phyloP scores from a whole-genome alignment of 306 rosid species.

The Inga laurina region DNA sequence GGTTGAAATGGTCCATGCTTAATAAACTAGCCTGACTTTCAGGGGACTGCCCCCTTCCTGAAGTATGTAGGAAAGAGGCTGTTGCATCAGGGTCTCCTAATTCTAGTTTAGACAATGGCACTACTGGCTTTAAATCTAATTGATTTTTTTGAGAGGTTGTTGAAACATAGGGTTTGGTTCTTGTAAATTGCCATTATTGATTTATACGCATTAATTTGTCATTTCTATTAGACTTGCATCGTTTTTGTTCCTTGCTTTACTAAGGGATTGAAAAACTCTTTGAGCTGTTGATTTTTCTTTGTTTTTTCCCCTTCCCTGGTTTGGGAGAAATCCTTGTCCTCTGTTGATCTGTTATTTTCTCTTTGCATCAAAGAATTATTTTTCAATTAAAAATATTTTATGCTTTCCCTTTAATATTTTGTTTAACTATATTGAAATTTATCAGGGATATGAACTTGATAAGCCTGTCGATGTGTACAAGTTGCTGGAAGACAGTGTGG shows the following conservation, averaged over 20 bases:
- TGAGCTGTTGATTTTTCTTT: neutral
- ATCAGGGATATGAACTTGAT: slow-evolving; percentile 61
- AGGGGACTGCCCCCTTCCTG: neutral
- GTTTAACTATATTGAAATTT: slow-evolving; percentile 18
- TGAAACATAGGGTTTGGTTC: neutral
- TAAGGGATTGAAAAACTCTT: neutral
- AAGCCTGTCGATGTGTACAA: slow-evolving; percentile 61
- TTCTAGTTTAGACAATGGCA: neutral
- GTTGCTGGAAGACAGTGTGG: slow-evolving; percentile 52
- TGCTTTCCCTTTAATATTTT: neutral
- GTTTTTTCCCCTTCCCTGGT: neutral
- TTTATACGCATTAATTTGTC: neutral
- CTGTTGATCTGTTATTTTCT: neutral
- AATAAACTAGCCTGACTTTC: neutral
- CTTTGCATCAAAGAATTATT: neutral
- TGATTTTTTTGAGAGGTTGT: neutral
- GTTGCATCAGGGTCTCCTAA: neutral
- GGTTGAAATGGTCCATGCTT: neutral
- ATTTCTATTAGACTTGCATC: neutral
- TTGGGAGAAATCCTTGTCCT: neutral
- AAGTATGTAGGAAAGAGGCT: neutral
- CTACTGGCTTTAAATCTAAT: neutral
- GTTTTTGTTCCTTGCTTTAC: neutral
- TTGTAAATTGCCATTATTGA: neutral
- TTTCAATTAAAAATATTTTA: neutral